Percentiles rank a stretch among this genome's conserved stretches.
Conservation (phyloP, 306 rosid species). For the Rosa lucieae region DNA sequence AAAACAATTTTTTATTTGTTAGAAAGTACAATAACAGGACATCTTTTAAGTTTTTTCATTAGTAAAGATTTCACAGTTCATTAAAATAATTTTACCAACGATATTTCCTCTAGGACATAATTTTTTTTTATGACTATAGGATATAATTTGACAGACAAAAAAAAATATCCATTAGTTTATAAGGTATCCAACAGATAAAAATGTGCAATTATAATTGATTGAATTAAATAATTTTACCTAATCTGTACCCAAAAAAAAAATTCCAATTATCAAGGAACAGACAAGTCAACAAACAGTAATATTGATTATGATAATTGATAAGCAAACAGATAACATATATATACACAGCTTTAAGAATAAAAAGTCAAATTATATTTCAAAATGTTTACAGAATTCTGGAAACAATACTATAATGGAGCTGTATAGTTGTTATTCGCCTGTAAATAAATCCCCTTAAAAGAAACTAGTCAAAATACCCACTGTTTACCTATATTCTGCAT, state of each 20-base stretch:
- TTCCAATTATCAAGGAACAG: background rate
- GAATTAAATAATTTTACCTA: background rate
- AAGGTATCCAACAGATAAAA: background rate
- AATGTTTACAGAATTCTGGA: background rate
- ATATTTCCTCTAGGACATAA: background rate
- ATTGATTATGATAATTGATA: background rate
- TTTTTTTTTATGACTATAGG: background rate
- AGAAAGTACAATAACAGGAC: background rate
- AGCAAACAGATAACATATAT: background rate
- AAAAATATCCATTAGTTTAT: background rate
- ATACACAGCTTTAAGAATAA: background rate
- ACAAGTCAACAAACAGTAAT: background rate
- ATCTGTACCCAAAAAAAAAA: background rate
- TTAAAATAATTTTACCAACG: background rate
- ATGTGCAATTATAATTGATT: background rate
- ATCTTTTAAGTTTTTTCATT: background rate
- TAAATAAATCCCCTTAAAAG: background rate
- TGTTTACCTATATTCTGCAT: constrained; percentile 65
- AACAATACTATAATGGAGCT: background rate
- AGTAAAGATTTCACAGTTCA: background rate
- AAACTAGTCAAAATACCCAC: background rate
- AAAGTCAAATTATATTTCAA: background rate
- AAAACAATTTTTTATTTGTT: background rate
- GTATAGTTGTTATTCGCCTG: background rate
- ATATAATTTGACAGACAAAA: background rate